Conservation (phyloP, 441 rosid species). For the Euphorbia celastroides region DNA sequence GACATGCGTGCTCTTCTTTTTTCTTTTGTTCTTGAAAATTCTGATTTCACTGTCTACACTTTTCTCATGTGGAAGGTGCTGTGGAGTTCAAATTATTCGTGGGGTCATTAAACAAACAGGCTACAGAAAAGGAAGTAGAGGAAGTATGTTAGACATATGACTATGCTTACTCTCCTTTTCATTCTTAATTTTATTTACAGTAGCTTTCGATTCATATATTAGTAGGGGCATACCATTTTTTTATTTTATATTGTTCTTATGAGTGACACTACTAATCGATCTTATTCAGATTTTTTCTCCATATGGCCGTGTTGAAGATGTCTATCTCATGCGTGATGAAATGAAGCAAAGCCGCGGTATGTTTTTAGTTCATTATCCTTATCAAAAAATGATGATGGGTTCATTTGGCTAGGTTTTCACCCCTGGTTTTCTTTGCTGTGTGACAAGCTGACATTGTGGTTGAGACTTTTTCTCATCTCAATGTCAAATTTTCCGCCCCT, state of each 20-base stretch:
- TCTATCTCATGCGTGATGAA: conserved; percentile 99
- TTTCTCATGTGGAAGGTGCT: conserved; percentile 50
- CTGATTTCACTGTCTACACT: conserved; percentile 17
- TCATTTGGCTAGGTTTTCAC: background rate
- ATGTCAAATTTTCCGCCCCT: background rate
- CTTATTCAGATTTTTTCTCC: conserved; percentile 68
- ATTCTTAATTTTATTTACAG: background rate
- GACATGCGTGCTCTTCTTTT: background rate
- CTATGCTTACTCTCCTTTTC: conserved; percentile 1
- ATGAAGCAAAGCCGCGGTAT: conserved; percentile 94
- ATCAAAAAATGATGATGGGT: conserved; percentile 1
- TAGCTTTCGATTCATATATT: conserved; percentile 1
- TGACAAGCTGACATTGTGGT: background rate
- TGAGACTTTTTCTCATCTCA: background rate
- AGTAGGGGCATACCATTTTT: background rate
- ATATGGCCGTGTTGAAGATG: conserved; percentile 96
- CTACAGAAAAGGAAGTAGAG: conserved; percentile 91
- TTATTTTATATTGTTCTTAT: background rate
- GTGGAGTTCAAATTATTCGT: conserved; percentile 95
- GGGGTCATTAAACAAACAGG: conserved; percentile 93
- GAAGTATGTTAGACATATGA: conserved; percentile 48
- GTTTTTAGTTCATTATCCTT: conserved; percentile 23
- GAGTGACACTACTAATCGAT: conserved; percentile 5
- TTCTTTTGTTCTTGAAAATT: conserved; percentile 14
- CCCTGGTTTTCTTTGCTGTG: background rate